Percentiles rank a stretch among this genome's conserved stretches.
Evolutionary conservation across 2,329 filamentous ascomycete genomes (phyloP).

Genomic region (Talaromyces sp.): DNA sequence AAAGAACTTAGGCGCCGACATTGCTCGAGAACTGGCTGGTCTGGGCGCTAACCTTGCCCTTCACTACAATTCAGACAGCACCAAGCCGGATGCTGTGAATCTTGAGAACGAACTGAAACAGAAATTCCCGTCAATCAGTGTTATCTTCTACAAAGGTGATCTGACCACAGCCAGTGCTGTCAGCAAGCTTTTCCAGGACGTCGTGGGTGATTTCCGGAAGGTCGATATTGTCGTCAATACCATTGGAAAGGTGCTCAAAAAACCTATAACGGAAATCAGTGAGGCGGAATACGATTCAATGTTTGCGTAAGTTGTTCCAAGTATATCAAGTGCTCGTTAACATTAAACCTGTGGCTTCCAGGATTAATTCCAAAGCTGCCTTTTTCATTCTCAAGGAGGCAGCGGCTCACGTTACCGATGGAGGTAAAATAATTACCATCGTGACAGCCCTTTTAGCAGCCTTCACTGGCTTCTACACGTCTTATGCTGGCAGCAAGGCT

Average conservation of each 20-base stretch:
- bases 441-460: conserved; percentile 44
- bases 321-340: not conserved
- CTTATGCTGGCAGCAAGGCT: conserved; percentile 51
- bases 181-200: conserved; percentile 36
- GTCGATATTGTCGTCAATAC: conserved; percentile 51
- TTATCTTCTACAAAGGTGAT: conserved; percentile 43
- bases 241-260: conserved; percentile 48
- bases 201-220: conserved; percentile 39
- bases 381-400: conserved; percentile 45
- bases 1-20: conserved; percentile 40
- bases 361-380: conserved; percentile 44
- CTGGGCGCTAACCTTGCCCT: conserved; percentile 34
- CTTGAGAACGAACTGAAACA: conserved; percentile 34
- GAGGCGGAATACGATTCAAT: conserved; percentile 46
- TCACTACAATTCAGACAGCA: conserved; percentile 39
- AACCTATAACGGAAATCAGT: conserved; percentile 40
- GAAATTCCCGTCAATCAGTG: conserved; percentile 26
- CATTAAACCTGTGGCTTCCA: conserved; percentile 11
- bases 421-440: conserved; percentile 46
- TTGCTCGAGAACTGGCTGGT: conserved; percentile 32
- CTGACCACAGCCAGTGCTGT: conserved; percentile 39
- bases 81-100: conserved; percentile 32
- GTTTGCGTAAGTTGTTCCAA: conserved; percentile 36
- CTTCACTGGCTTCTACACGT: conserved; percentile 44
- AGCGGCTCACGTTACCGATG: conserved; percentile 38